Evolutionary conservation across 345 rosid species (phyloP).

Genomic region (Boechera divaricarpa): DNA sequence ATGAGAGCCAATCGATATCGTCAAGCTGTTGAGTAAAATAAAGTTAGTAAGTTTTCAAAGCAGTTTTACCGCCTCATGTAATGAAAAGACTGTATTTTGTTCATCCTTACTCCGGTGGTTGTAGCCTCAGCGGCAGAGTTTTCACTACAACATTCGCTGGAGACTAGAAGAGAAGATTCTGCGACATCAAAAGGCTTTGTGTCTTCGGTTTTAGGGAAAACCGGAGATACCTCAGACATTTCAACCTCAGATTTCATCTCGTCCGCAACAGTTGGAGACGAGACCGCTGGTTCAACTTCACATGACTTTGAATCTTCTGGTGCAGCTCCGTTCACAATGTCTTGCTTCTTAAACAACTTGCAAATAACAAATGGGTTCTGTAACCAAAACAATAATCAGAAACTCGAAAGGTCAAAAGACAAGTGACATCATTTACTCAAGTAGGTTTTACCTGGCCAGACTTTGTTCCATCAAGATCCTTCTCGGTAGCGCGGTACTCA

Average conservation of each 20-base stretch:
- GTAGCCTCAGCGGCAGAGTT: constrained; percentile 38
- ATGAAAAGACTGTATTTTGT: not conserved
- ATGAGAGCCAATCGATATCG: constrained; percentile 43
- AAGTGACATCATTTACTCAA: not conserved
- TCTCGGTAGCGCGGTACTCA: constrained; percentile 74
- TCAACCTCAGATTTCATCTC: constrained; percentile 37
- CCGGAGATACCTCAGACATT: constrained; percentile 44
- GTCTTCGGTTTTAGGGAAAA: constrained; percentile 25
- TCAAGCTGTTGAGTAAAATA: constrained; percentile 45
- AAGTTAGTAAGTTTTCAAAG: constrained; percentile 21
- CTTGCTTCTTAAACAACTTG: constrained; percentile 74
- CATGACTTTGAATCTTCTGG: constrained; percentile 42
- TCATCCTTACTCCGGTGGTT: constrained; percentile 48
- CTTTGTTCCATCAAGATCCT: constrained; percentile 78
- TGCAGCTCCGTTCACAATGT: constrained; percentile 39
- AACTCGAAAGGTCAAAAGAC: not conserved
- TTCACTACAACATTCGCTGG: constrained; percentile 33
- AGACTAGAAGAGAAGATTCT: constrained; percentile 29
- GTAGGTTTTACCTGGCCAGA: constrained; percentile 70
- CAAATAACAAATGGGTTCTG: constrained; percentile 68
- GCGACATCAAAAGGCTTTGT: constrained; percentile 7
- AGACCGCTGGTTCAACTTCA: constrained; percentile 49
- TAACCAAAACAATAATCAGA: constrained; percentile 36
- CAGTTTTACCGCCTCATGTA: not conserved
- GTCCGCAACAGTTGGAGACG: constrained; percentile 47